Evolutionary conservation across 306 rosid genomes (phyloP), one percentile per base, ranked within the genome.

Genomic region (Rosa multiflora): DNA sequence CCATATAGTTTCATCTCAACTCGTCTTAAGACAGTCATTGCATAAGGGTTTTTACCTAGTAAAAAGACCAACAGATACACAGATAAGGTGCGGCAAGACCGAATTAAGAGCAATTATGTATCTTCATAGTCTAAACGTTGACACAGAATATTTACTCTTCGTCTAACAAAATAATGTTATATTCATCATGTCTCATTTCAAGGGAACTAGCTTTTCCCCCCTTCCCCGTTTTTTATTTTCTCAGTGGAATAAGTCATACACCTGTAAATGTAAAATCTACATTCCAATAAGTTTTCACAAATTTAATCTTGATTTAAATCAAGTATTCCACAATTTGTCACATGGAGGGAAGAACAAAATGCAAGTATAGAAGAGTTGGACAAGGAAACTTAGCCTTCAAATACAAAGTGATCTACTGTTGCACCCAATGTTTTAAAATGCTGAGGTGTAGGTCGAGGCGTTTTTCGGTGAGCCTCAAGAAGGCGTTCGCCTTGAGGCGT

Each of bases 1-100:
- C 97, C 98, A 59, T 89, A 91, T 75, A 94, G 90, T 83, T 94
- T 94, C 97, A 90, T 88, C 89, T 92, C 97, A 81, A 94, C 91
- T 81, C 87, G 90, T 88, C 88, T 88, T 86, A 94, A 79, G 72
- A 94, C 90, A 0, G 94, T 89, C 88, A 88, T 78, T 72, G 98
- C 98, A 81, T 89, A 92, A 67, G 91, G 90, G 82, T 90, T 94
- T 88, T 91, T 94, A 70, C 94, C 98, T 90, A 72, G 80, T 78
- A 47, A 82, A 53, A 67, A 71, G 72, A 78, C 18, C 79, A 77
- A 72, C 78, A 26, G 51, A 21, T 18, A 80, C 67, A 83, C 67
- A 32, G 20, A 67, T 29, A 73, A 29, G 68, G 68, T 62, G 10
- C 5, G 8, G 39, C 9, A 29, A 32, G 20, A 29, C 37, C 0